Conservation (phyloP, 306 rosid species). For the Vigna radiata region DNA sequence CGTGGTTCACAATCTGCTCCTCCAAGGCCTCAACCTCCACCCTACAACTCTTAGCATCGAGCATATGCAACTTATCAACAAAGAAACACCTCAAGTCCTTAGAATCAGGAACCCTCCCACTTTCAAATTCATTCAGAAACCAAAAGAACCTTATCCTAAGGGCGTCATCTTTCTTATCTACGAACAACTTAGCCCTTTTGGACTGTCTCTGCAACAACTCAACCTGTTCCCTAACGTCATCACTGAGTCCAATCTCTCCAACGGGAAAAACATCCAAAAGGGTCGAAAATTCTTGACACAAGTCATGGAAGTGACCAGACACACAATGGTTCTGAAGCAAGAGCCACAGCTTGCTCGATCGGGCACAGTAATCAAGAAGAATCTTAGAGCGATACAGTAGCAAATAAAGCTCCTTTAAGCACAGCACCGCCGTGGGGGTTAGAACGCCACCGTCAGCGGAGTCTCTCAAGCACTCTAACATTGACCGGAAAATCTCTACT, state of each 20-base stretch:
- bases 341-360: constrained; percentile 82
- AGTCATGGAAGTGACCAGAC: constrained; percentile 83
- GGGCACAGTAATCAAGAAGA: constrained; percentile 77
- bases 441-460: constrained; percentile 15
- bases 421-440: constrained; percentile 62
- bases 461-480: constrained; percentile 66
- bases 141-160: constrained; percentile 55
- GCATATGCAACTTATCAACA: constrained; percentile 61
- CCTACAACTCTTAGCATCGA: constrained; percentile 63
- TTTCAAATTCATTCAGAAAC: constrained; percentile 65
- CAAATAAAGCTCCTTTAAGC: constrained; percentile 77
- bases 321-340: constrained; percentile 80
- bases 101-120: constrained; percentile 58
- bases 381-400: constrained; percentile 75
- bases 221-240: constrained; percentile 75
- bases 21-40: constrained; percentile 77
- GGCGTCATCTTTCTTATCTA: constrained; percentile 61
- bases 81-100: constrained; percentile 54
- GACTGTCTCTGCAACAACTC: constrained; percentile 68
- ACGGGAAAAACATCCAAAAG: constrained; percentile 82
- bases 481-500: constrained; percentile 63
- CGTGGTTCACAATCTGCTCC: constrained; percentile 86
- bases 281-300: constrained; percentile 78
- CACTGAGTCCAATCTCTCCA: constrained; percentile 57
- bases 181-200: constrained; percentile 56